A percentile compares a stretch with the other conserved stretches of the same genome.
Evolutionary conservation across 148 eudicot species (phyloP).

Genomic region (Polygonum aviculare): DNA sequence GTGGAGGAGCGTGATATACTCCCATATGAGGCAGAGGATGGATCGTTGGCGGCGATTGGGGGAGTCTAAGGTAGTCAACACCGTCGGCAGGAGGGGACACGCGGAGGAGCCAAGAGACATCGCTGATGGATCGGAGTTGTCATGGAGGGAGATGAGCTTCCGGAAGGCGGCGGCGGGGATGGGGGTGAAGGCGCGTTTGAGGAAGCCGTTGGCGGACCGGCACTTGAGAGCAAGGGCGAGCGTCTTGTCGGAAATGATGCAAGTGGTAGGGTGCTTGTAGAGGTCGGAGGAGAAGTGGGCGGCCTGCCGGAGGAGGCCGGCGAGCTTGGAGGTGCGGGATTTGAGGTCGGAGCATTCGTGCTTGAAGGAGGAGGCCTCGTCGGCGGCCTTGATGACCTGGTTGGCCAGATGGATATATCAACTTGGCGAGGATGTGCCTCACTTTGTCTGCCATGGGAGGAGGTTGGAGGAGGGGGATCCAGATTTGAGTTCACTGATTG

Average conservation of each 20-base stretch:
- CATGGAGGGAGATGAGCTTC: too few relatives aligned
- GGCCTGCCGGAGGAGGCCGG: slow-evolving; percentile 74
- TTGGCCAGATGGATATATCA: slow-evolving; percentile 51
- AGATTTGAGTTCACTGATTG: too few relatives aligned
- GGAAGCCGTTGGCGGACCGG: neutral
- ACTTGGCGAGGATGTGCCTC: too few relatives aligned
- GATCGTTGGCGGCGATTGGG: too few relatives aligned
- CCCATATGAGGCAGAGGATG: too few relatives aligned
- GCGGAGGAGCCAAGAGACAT: too few relatives aligned
- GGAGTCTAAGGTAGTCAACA: too few relatives aligned
- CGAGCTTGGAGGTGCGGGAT: slow-evolving; percentile 60
- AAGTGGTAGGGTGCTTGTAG: neutral
- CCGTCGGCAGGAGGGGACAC: too few relatives aligned
- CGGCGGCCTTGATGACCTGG: slow-evolving; percentile 58
- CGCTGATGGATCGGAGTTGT: too few relatives aligned
- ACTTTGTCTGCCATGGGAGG: too few relatives aligned
- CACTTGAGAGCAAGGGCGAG: neutral
- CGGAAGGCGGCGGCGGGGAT: neutral
- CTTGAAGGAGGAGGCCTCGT: slow-evolving; percentile 61
- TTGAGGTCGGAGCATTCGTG: slow-evolving; percentile 67
- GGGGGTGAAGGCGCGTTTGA: slow-evolving; percentile 9
- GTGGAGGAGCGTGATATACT: too few relatives aligned
- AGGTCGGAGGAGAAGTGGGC: slow-evolving; percentile 21
- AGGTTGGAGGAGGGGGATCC: too few relatives aligned
- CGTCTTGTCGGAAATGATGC: neutral